These are phyloP conservation scores for Beauveria sp. DNA, from an alignment of 2,329 filamentous ascomycete species.

Conservation along the genomic window DNA sequence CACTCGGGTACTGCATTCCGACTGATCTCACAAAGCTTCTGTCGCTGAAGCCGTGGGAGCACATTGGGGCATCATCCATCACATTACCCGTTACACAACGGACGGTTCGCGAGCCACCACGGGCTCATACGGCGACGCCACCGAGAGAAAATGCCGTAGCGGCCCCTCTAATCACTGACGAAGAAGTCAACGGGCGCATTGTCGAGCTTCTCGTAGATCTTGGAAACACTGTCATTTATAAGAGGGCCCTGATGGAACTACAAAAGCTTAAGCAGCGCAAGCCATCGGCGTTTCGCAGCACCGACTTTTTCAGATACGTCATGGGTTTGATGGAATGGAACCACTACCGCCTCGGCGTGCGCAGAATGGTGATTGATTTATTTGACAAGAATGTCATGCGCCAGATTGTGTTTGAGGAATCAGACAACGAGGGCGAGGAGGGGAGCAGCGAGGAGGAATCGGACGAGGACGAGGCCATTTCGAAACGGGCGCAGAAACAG, in stretches of 20 bases:
- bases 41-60: conserved; percentile 55
- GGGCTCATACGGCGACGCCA: conserved; percentile 32
- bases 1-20: conserved; percentile 82
- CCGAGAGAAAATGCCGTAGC: conserved; percentile 35
- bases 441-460: conserved; percentile 56
- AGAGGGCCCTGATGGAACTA: conserved; percentile 76
- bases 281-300: conserved; percentile 65
- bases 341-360: conserved; percentile 78
- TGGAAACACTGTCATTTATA: conserved; percentile 87
- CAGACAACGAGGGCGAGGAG: conserved; percentile 49
- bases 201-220: conserved; percentile 80
- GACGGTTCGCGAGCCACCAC: conserved; percentile 40
- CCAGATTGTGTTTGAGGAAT: conserved; percentile 66
- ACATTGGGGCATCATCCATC: conserved; percentile 40
- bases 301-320: conserved; percentile 74
- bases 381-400: conserved; percentile 88
- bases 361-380: conserved; percentile 84
- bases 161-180: conserved; percentile 45
- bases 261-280: conserved; percentile 71
- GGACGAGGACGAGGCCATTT: conserved; percentile 25
- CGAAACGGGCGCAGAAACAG: conserved; percentile 10
- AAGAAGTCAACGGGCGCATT: conserved; percentile 67
- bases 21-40: conserved; percentile 71
- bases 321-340: conserved; percentile 81
- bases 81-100: conserved; percentile 43